Base-by-base conservation (phyloP, 257 asterid genomes). In the Oldenlandia corymbosa region DNA sequence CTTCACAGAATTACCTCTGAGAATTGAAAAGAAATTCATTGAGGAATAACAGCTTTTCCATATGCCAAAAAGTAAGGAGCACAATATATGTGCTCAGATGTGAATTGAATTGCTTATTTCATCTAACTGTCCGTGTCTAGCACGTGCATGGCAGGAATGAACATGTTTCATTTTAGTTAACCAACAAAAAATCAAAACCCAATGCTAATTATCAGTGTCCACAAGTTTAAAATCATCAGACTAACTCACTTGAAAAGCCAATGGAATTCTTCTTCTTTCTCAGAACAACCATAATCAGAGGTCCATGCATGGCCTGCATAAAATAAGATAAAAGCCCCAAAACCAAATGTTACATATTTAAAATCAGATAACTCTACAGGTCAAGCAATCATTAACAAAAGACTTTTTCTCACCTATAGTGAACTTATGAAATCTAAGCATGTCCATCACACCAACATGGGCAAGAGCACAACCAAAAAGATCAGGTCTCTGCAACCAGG, bases 391-490 rank as follows among this genome's bases (percentile, higher is more conserved):
- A 28, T 47, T 63, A 17, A 12, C 2, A 31, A 62, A 41, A 60
- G 13, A 16, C 16, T 9, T 43, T 18, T 13, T 43, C 87, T 76
- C 60, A 92, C 99, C 99, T 52, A 93, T 93, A 30, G 99, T 93
- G 64, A 93, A 93, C 76, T 85, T 90, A 84, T 93, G 99, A 73
- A 93, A 93, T 66, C 99, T 88, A 46, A 93, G 88, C 99, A 93
- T 90, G 79, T 93, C 97, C 97, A 87, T 93, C 21, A 93, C 99
- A 65, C 97, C 99, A 80, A 87, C 97, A 80, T 93, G 99, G 67
- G 96, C 96, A 60, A 90, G 90, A 63, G 96, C 99, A 71, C 99
- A 93, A 9, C 97, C 96, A 68, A 84, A 93, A 23, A 93, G 92
- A 85, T 90, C 97, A 68, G 99, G 97, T 75, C 95, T 87, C 99